phyloP scores from a whole-genome alignment of 768 basidiomycete genomes.

The Paxillus involutus region DNA sequence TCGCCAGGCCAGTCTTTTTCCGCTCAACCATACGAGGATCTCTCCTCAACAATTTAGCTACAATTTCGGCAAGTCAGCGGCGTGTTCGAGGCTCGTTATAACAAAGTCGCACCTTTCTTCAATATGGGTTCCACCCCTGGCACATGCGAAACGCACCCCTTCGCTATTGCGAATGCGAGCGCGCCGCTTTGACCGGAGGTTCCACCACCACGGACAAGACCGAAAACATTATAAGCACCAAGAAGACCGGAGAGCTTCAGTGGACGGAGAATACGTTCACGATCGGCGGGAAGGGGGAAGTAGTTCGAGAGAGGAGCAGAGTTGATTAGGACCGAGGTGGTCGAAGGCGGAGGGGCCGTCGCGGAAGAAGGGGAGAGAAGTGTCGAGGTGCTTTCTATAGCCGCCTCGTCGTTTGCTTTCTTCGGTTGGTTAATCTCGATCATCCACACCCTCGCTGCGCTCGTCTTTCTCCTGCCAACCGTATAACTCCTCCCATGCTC shows the following conservation, averaged over 20 bases:
- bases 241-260: constrained; percentile 80
- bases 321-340: constrained; percentile 80
- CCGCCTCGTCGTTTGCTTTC: background rate
- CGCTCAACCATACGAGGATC: constrained; percentile 98
- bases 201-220: constrained; percentile 82
- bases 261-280: constrained; percentile 81
- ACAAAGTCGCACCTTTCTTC: constrained; percentile 58
- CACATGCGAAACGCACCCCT: constrained; percentile 70
- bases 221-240: constrained; percentile 80
- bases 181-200: constrained; percentile 93
- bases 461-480: constrained; percentile 85
- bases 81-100: background rate
- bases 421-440: constrained; percentile 49
- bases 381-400: constrained; percentile 10
- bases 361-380: constrained; percentile 16
- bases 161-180: constrained; percentile 72
- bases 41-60: constrained; percentile 83
- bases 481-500: constrained; percentile 83
- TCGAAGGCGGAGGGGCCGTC: constrained; percentile 38
- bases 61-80: background rate
- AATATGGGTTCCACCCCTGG: constrained; percentile 66
- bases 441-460: constrained; percentile 91
- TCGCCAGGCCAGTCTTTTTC: constrained; percentile 92
- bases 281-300: constrained; percentile 73
- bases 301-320: constrained; percentile 75